Evolutionary conservation across 805 yeast species (phyloP), one percentile per base, ranked within the genome.

Genomic region (Yarrowia sp.): DNA sequence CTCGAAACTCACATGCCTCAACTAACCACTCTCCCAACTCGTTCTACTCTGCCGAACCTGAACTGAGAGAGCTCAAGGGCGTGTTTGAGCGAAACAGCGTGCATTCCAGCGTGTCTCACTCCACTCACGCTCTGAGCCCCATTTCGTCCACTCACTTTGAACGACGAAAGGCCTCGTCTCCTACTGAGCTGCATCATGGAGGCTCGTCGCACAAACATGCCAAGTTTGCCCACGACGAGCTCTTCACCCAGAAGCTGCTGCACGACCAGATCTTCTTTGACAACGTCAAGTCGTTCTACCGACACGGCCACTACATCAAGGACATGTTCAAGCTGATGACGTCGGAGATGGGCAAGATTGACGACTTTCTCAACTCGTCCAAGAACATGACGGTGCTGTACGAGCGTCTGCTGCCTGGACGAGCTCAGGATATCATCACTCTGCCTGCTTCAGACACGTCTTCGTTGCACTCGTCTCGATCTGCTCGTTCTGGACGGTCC

Each of bases 241-340:
- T 58, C 13, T 44, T 58, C 42, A 58, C 64, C 35, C 64, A 58
- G 35, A 58, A 36, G n/a, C 51, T 58, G 13, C 51, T 58, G n/a
- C 51, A 44, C 15, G 64, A 58, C 43, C 64, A 33, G 35, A 42
- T 58, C 43, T 36, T 58, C 51, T 43, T 58, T n/a, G 41, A 43
- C 35, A 33, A 43, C 35, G 35, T 58, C 22, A 36, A 58, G 43
- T 22, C 41, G 8, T 58, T 58, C 51, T 58, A 58, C 64, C 32
- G 18, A 31, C 51, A 43, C 8, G 64, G 64, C 8, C 64, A 58
- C 42, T 58, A 43, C 51, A 43, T 43, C 51, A 13, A 36, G 13
- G 64, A 58, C 64, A 33, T 58, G 51, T 58, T 58, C 64, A 58
- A 58, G 51, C 41, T 58, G 17, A 58, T 58, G 18, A 43, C 41